These are phyloP conservation scores for Plasmopara halstedii DNA, from an alignment of 352 stramenopile species.

Conservation along the genomic window DNA sequence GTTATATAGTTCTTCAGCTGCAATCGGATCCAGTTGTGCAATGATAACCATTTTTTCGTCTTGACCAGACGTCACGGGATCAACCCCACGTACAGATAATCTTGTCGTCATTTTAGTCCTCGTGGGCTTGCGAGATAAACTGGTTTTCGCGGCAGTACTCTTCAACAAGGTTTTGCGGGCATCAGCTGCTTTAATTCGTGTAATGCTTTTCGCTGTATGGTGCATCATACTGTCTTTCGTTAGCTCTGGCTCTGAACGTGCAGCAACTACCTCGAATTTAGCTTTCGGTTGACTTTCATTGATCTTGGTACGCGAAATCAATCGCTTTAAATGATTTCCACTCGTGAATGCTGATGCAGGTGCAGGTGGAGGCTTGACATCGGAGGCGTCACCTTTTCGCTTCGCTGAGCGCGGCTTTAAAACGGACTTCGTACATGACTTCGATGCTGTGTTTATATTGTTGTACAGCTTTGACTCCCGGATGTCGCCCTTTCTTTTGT, in stretches of 20 bases:
- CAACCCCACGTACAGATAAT: background rate
- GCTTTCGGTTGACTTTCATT: constrained; percentile 3
- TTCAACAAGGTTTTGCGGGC: constrained; percentile 14
- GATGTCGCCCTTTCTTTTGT: constrained; percentile 17
- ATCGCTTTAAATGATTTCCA: constrained; percentile 8
- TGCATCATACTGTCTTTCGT: constrained; percentile 24
- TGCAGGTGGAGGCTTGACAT: constrained; percentile 8
- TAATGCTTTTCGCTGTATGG: constrained; percentile 21
- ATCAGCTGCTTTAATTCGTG: constrained; percentile 18
- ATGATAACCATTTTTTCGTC: background rate
- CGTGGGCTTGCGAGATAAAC: constrained; percentile 5
- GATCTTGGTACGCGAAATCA: constrained; percentile 7
- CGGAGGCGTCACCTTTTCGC: constrained; percentile 9
- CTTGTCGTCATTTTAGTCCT: constrained; percentile 1
- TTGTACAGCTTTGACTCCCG: constrained; percentile 3
- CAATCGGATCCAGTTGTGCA: constrained; percentile 1
- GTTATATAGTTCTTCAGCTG: constrained; percentile 1
- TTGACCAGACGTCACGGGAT: background rate
- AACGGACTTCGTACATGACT: background rate
- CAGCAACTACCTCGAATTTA: constrained; percentile 1
- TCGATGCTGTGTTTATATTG: background rate
- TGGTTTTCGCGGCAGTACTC: constrained; percentile 10
- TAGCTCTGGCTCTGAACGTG: constrained; percentile 4
- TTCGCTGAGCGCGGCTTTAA: constrained; percentile 5
- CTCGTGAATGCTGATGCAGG: background rate